Evolutionary conservation across 2,329 filamentous ascomycete genomes (phyloP).

Genomic region (Hortaea werneckii): DNA sequence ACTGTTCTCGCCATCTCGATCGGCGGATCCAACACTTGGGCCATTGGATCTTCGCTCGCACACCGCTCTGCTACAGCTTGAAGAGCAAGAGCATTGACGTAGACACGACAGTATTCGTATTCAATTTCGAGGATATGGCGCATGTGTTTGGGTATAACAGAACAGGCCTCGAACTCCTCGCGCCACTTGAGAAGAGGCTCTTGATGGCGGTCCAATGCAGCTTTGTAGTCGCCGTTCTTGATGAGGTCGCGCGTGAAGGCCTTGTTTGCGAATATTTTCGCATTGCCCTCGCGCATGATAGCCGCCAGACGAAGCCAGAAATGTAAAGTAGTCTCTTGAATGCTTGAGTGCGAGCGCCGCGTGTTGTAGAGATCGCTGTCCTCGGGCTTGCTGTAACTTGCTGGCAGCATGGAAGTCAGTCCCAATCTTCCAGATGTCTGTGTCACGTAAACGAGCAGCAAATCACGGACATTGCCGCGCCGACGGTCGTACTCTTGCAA

Average conservation of each 20-base stretch:
- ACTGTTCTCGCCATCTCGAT: slow-evolving; percentile 23
- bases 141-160: slow-evolving; percentile 45
- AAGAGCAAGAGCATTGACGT: slow-evolving; percentile 85
- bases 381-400: slow-evolving; percentile 28
- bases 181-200: slow-evolving; percentile 71
- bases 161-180: slow-evolving; percentile 63
- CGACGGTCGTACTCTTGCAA: slow-evolving; percentile 69
- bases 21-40: slow-evolving; percentile 17
- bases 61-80: slow-evolving; percentile 93
- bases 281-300: slow-evolving; percentile 83
- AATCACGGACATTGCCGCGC: slow-evolving; percentile 69
- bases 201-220: slow-evolving; percentile 69
- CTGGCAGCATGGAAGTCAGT: slow-evolving; percentile 85
- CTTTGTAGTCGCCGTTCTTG: slow-evolving; percentile 72
- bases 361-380: slow-evolving; percentile 23
- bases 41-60: slow-evolving; percentile 57
- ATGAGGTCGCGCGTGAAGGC: slow-evolving; percentile 85
- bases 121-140: slow-evolving; percentile 80
- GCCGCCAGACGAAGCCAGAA: slow-evolving; percentile 92
- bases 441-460: slow-evolving; percentile 83
- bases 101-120: slow-evolving; percentile 89
- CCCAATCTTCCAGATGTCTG: slow-evolving; percentile 89
- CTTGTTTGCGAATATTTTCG: slow-evolving; percentile 76
- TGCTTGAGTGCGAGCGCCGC: slow-evolving; percentile 18
- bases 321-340: slow-evolving; percentile 53